Evolutionary conservation across 495 filamentous ascomycete species (phyloP).

Genomic region (Lasiosphaeriaceae sp.): DNA sequence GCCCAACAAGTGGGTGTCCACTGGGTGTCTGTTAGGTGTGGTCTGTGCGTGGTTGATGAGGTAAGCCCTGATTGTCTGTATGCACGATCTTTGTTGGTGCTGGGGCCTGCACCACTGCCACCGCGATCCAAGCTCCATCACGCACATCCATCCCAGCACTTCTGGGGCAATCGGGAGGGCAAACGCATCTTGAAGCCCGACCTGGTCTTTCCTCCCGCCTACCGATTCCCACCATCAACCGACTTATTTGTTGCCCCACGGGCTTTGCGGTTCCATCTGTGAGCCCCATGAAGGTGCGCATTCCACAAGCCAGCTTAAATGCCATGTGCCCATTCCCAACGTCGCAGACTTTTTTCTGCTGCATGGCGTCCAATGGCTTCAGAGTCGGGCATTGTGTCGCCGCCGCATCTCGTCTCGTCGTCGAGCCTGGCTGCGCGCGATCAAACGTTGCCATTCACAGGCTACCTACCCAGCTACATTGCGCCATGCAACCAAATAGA

Average conservation of each 20-base stretch:
- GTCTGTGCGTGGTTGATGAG: constrained; percentile 4
- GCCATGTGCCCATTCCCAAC: neutral
- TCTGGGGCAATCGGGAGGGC: neutral
- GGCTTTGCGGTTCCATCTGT: neutral
- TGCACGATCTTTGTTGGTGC: constrained; percentile 1
- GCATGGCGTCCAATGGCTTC: neutral
- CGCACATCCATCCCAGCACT: neutral
- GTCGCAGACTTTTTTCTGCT: neutral
- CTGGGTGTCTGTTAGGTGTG: neutral
- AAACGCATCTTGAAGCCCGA: neutral
- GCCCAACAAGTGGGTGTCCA: too few relatives aligned
- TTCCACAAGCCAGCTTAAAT: neutral
- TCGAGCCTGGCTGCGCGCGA: too few relatives aligned
- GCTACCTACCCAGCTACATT: neutral
- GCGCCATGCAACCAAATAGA: neutral
- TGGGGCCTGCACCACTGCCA: neutral
- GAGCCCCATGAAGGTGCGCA: constrained; percentile 3
- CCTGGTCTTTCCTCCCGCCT: neutral
- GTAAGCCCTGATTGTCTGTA: constrained; percentile 10
- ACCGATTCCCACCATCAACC: neutral
- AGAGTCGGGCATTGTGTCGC: too few relatives aligned
- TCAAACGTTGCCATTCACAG: neutral
- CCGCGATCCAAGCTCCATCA: constrained; percentile 2
- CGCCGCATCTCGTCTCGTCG: too few relatives aligned
- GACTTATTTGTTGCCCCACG: neutral